Base-by-base conservation (phyloP, 495 filamentous ascomycete genomes). In the Penicillium psychrofluorescens region DNA sequence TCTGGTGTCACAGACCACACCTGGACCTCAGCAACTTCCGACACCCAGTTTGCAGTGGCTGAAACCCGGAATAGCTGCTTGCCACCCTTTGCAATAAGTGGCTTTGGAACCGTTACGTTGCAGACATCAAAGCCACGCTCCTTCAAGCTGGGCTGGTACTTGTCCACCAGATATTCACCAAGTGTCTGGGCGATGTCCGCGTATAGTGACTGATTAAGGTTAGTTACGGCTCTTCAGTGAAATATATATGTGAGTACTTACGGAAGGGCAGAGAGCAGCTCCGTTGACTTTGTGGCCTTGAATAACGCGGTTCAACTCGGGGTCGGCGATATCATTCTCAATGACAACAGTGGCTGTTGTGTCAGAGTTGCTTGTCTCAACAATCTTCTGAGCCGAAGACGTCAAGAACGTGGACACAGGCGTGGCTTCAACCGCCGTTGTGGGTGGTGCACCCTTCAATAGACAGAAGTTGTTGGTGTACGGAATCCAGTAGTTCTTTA, bases 401-500 rank as follows among this genome's bases (percentile, higher is more conserved):
- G 68, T 65, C 47, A 72, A 45, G 52, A 61, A 65, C 8, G 59
- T 57, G 13, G 64, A 51, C n/a, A 57, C 58, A n/a, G 68, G 50
- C 2, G 58, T 51, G 2, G 64, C 45, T 45, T 61, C 56, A 35
- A 44, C 43, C 0, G 49, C 51, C 16, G 55, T 45, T 7, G 47
- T 49, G 1, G 55, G 49, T 29, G 63, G 57, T 33, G 70, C 62
- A 34, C 71, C 70, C 49, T 75, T 77, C 8, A 53, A 50, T 15
- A 79, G 54, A 29, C 57, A 72, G 61, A 72, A 79, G 49, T 77
- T 67, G 45, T 85, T 80, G 11, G 70, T 72, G 60, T 90, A 90
- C 10, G 81, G 72, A 14, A 90, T 77, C 88, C 88, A 92, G 62
- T 89, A 88, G 51, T 85, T 81, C 71, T 89, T 90, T 29, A 81